These are phyloP conservation scores for Colletotrichum tropicicola DNA, from an alignment of 2,329 filamentous ascomycete genomes.

Conservation along the genomic window DNA sequence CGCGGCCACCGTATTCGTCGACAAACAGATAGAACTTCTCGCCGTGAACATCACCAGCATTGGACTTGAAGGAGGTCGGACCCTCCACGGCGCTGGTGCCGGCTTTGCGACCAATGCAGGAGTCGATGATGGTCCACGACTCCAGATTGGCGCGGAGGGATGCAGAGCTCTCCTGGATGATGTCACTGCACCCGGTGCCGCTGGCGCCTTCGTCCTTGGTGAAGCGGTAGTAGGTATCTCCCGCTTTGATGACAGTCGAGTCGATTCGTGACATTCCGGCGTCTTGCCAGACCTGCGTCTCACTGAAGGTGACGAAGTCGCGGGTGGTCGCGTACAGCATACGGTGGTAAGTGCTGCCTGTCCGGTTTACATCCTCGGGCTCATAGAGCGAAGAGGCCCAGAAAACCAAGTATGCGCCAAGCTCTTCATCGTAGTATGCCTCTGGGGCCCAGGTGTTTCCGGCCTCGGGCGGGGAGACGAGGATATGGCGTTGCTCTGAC, in stretches of 20 bases:
- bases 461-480: conserved; percentile 56
- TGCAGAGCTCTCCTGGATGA: conserved; percentile 60
- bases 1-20: conserved; percentile 60
- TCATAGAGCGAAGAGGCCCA: conserved; percentile 55
- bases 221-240: conserved; percentile 57
- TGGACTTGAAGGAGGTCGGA: conserved; percentile 60
- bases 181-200: conserved; percentile 59
- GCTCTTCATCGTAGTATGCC: conserved; percentile 55
- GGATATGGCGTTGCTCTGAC: conserved; percentile 58
- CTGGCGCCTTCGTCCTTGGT: conserved; percentile 62
- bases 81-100: conserved; percentile 60
- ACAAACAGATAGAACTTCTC: conserved; percentile 65
- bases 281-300: conserved; percentile 60
- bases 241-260: conserved; percentile 56
- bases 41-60: conserved; percentile 56
- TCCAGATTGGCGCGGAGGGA: conserved; percentile 49
- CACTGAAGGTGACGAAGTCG: conserved; percentile 59
- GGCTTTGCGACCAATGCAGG: conserved; percentile 60
- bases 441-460: conserved; percentile 65
- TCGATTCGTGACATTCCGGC: conserved; percentile 60
- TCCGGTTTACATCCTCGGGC: conserved; percentile 48
- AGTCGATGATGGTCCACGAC: conserved; percentile 53
- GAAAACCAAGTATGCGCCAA: conserved; percentile 54
- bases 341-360: conserved; percentile 55
- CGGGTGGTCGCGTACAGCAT: conserved; percentile 61